phyloP scores from a whole-genome alignment of 352 stramenopile species.

The Pythium insidiosum region DNA sequence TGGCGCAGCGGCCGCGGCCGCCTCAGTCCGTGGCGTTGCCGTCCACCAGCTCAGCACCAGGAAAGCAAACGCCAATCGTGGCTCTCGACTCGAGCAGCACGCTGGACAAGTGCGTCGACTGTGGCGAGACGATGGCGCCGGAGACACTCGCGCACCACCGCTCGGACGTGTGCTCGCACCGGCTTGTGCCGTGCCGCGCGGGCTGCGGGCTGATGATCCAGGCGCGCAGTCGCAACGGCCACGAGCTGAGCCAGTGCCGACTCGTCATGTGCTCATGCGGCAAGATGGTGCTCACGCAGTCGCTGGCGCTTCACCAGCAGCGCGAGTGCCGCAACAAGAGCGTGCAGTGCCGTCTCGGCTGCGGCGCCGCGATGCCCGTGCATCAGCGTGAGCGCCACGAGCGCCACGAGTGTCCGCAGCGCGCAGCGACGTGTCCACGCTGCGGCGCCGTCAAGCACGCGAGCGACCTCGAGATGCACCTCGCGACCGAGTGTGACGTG shows the following conservation, averaged over 20 bases:
- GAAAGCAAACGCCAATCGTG: no score
- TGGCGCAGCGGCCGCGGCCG: background rate
- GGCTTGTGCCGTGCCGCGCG: conserved; percentile 35
- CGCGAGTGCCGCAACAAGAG: conserved; percentile 36
- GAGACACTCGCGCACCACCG: conserved; percentile 22
- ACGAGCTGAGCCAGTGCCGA: conserved; percentile 63
- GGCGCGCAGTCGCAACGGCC: conserved; percentile 38
- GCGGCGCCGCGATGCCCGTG: conserved; percentile 20
- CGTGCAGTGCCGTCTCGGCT: conserved; percentile 31
- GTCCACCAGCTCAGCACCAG: no score
- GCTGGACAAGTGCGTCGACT: conserved; percentile 27
- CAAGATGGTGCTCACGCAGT: conserved; percentile 57
- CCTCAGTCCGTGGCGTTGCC: background rate
- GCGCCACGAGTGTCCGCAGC: conserved; percentile 32
- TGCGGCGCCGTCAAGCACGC: conserved; percentile 33
- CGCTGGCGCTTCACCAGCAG: conserved; percentile 41
- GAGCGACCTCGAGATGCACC: conserved; percentile 28
- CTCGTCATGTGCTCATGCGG: conserved; percentile 54
- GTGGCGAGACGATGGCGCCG: conserved; percentile 24
- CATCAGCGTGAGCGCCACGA: conserved; percentile 41
- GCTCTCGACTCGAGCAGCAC: no score
- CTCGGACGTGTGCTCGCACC: conserved; percentile 23
- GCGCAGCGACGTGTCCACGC: conserved; percentile 25
- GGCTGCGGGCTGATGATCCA: conserved; percentile 43
- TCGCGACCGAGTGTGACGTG: conserved; percentile 29